Percentiles rank a stretch among this genome's conserved stretches.
Evolutionary conservation across 352 stramenopile species (phyloP).

Genomic region (Pythium oligandrum): DNA sequence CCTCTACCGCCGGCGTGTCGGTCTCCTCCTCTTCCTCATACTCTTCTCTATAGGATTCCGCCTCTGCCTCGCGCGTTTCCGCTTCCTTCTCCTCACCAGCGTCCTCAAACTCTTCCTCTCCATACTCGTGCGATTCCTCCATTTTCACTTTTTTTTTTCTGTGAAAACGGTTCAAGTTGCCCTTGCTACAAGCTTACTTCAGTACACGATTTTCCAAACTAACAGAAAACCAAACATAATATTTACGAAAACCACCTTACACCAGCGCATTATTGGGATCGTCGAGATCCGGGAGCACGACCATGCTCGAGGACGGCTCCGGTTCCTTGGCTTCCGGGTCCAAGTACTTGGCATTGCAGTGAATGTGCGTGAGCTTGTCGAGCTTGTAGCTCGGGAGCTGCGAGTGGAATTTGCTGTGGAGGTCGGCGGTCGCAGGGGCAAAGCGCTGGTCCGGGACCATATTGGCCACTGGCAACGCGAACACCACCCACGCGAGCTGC

Average conservation of each 20-base stretch:
- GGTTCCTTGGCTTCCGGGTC: constrained; percentile 17
- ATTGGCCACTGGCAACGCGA: constrained; percentile 45
- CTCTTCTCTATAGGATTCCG: background rate
- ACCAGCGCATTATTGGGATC: constrained; percentile 16
- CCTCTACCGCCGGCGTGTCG: background rate
- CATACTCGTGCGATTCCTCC: constrained; percentile 16
- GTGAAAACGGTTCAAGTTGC: too few species aligned
- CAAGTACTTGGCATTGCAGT: constrained; percentile 45
- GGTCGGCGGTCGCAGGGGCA: constrained; percentile 17
- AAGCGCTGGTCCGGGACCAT: constrained; percentile 31
- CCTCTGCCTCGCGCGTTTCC: background rate
- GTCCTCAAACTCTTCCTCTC: constrained; percentile 22
- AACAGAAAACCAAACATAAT: too few species aligned
- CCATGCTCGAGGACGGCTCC: constrained; percentile 16
- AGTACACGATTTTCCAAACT: too few species aligned
- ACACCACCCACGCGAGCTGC: constrained; percentile 50
- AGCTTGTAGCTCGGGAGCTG: constrained; percentile 39
- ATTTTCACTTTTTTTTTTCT: background rate
- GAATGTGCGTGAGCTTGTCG: constrained; percentile 53
- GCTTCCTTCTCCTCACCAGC: constrained; percentile 4
- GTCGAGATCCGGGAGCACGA: constrained; percentile 13
- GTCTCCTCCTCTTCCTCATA: constrained; percentile 1
- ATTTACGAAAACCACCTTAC: constrained; percentile 2
- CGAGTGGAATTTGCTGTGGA: constrained; percentile 40
- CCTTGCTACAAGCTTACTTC: too few species aligned